A percentile compares a stretch with the other conserved stretches of the same genome.
Evolutionary conservation across 345 rosid genomes (phyloP).

Genomic region (Combretum micranthum): DNA sequence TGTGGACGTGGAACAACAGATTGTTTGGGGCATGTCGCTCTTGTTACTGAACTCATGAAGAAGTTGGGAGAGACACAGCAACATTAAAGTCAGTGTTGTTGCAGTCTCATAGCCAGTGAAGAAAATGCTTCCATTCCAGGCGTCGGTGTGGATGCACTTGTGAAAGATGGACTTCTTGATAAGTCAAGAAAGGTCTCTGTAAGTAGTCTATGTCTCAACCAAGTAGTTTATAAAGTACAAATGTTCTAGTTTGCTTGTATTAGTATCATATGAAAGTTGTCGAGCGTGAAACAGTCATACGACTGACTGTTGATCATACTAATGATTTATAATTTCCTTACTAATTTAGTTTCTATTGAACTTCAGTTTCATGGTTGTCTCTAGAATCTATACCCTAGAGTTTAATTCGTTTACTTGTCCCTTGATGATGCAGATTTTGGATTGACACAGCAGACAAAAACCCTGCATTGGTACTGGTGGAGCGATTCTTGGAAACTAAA

Average conservation of each 20-base stretch:
- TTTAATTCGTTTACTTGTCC: background rate
- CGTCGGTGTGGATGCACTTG: slow-evolving; percentile 87
- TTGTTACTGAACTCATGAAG: slow-evolving; percentile 85
- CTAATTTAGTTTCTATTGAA: too few relatives aligned
- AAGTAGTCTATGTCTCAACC: slow-evolving; percentile 16
- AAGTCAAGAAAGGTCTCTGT: slow-evolving; percentile 90
- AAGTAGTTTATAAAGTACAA: background rate
- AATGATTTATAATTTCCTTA: too few relatives aligned
- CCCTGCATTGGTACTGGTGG: slow-evolving; percentile 99
- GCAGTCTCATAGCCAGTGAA: slow-evolving; percentile 91
- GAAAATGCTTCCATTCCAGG: slow-evolving; percentile 84
- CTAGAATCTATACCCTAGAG: too few relatives aligned
- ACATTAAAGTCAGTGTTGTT: slow-evolving; percentile 59
- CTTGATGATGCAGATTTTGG: slow-evolving; percentile 56
- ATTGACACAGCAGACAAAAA: slow-evolving; percentile 96
- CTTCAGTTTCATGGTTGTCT: too few relatives aligned
- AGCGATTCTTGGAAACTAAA: slow-evolving; percentile 91
- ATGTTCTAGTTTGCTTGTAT: too few relatives aligned
- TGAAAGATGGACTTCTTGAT: slow-evolving; percentile 65
- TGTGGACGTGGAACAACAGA: slow-evolving; percentile 96
- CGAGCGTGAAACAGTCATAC: too few relatives aligned
- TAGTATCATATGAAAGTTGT: too few relatives aligned
- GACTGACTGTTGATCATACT: too few relatives aligned
- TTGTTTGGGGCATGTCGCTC: slow-evolving; percentile 95
- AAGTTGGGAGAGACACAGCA: slow-evolving; percentile 70